A percentile compares a stretch with the other conserved stretches of the same genome.
phyloP scores from a whole-genome alignment of 2,329 filamentous ascomycete genomes.

The Capronia americana region DNA sequence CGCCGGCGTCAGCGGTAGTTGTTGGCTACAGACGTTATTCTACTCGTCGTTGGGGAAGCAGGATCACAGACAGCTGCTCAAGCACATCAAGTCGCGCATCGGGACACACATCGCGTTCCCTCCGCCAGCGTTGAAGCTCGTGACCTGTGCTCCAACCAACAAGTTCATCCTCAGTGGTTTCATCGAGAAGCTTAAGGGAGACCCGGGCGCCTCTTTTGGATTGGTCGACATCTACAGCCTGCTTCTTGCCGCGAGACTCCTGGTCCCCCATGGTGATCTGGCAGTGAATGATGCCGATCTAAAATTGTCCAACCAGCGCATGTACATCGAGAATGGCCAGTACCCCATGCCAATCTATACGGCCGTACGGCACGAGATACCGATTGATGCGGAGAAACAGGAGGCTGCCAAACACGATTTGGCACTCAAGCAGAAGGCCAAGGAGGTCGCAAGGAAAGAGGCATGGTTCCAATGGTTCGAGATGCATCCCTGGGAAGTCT shows the following conservation, averaged over 20 bases:
- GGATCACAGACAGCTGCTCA: conserved; percentile 72
- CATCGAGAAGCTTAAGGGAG: conserved; percentile 89
- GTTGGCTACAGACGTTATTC: conserved; percentile 90
- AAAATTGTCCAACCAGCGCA: conserved; percentile 86
- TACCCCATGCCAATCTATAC: conserved; percentile 95
- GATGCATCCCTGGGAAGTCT: conserved; percentile 91
- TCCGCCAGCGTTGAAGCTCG: conserved; percentile 76
- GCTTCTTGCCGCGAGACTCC: conserved; percentile 78
- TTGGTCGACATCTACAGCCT: conserved; percentile 93
- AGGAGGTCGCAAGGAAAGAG: conserved; percentile 63
- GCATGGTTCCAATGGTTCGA: conserved; percentile 99
- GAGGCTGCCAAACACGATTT: conserved; percentile 44
- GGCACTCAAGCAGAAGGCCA: conserved; percentile 46
- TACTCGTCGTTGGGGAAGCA: conserved; percentile 77
- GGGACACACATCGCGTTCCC: conserved; percentile 92
- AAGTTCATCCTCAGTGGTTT: conserved; percentile 87
- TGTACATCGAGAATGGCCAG: conserved; percentile 76
- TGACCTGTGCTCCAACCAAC: conserved; percentile 90
- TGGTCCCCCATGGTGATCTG: conserved; percentile 85
- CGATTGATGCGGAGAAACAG: conserved; percentile 60
- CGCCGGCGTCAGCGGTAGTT: conserved; percentile 92
- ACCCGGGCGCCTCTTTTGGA: conserved; percentile 79
- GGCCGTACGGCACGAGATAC: conserved; percentile 93
- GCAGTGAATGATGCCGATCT: conserved; percentile 78
- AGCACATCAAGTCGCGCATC: conserved; percentile 85